Evolutionary conservation across 129 eudicot species (phyloP).

Genomic region (Pulicaria dysenterica): DNA sequence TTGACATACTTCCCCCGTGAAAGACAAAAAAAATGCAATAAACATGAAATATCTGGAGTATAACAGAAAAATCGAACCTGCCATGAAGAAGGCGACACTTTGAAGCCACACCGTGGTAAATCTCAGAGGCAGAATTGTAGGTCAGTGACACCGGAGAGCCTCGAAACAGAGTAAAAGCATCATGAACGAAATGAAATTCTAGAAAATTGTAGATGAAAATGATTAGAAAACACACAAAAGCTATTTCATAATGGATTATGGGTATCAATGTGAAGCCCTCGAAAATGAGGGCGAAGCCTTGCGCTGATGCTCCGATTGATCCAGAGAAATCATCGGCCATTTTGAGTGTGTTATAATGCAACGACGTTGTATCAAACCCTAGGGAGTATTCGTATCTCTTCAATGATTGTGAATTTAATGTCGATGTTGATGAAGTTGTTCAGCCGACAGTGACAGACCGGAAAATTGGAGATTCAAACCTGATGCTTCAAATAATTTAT

Average conservation of each 20-base stretch:
- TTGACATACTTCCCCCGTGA: neutral
- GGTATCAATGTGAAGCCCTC: slow-evolving; percentile 50
- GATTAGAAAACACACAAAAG: slow-evolving; percentile 16
- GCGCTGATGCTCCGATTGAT: slow-evolving; percentile 6
- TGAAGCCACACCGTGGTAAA: slow-evolving; percentile 66
- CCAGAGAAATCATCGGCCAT: slow-evolving; percentile 13
- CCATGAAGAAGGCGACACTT: slow-evolving; percentile 73
- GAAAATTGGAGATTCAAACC: too few relatives aligned
- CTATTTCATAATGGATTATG: slow-evolving; percentile 42
- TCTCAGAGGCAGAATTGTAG: slow-evolving; percentile 55
- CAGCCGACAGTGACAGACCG: neutral
- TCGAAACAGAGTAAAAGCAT: slow-evolving; percentile 54
- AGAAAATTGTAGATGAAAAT: slow-evolving; percentile 57
- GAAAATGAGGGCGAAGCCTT: slow-evolving; percentile 41
- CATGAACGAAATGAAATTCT: slow-evolving; percentile 69
- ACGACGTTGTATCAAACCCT: too few relatives aligned
- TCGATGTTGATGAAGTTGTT: slow-evolving; percentile 11
- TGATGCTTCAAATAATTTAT: too few relatives aligned
- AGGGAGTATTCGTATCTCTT: neutral
- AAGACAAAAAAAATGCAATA: neutral
- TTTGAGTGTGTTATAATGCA: neutral
- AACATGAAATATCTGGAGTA: neutral
- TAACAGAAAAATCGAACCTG: slow-evolving; percentile 36
- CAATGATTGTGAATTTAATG: too few relatives aligned
- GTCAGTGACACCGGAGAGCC: slow-evolving; percentile 66